Evolutionary conservation across 371 early-diverging fungal genomes (phyloP).

Genomic region (Mortierella sp.): DNA sequence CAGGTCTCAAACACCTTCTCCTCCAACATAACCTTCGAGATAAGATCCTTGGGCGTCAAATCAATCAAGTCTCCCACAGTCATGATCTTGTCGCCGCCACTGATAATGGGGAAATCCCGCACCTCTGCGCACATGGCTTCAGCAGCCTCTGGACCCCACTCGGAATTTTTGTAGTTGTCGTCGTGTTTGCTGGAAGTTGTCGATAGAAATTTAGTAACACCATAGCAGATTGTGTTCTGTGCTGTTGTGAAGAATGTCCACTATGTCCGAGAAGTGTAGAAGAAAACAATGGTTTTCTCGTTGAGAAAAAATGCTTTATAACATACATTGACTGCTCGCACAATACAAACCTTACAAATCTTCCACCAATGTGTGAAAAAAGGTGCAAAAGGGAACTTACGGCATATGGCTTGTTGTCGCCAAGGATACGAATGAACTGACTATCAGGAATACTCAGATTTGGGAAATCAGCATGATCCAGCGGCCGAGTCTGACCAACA

Average conservation of each 20-base stretch:
- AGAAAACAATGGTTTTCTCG: not conserved
- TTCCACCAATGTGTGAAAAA: too few relatives aligned
- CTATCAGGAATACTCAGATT: constrained; percentile 23
- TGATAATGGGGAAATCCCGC: constrained; percentile 26
- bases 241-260: constrained; percentile 46
- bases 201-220: constrained; percentile 22
- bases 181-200: constrained; percentile 18
- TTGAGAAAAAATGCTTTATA: too few relatives aligned
- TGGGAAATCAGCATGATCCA: constrained; percentile 27
- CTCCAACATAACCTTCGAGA: constrained; percentile 51
- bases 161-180: constrained; percentile 31
- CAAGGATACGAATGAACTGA: constrained; percentile 40
- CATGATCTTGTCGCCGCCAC: not conserved
- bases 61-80: constrained; percentile 36
- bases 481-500: constrained; percentile 29
- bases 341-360: too few relatives aligned
- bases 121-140: constrained; percentile 39
- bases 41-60: constrained; percentile 30
- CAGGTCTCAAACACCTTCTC: constrained; percentile 46
- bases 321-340: too few relatives aligned
- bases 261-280: not conserved
- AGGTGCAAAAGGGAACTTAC: constrained; percentile 14
- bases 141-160: constrained; percentile 44
- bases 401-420: constrained; percentile 39
- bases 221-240: constrained; percentile 33